Percentiles rank a stretch among this genome's conserved stretches.
These are phyloP conservation scores for Russula olivacea DNA, from an alignment of 768 basidiomycete genomes.

Conservation along the genomic window DNA sequence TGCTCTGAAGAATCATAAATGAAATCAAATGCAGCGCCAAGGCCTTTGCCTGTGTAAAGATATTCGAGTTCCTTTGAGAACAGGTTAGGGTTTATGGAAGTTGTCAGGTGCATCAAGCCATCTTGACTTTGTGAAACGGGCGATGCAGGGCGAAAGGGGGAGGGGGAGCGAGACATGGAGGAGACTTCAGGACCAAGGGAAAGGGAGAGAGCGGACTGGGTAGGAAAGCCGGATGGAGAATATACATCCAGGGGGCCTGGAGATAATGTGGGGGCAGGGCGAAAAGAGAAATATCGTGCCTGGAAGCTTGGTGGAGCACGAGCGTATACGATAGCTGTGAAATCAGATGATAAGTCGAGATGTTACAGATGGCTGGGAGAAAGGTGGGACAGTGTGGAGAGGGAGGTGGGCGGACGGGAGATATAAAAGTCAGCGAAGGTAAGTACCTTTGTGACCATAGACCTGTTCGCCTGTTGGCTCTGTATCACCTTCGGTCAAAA, in stretches of 20 bases:
- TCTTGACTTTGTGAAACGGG: slow-evolving; percentile 36
- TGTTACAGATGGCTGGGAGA: background rate
- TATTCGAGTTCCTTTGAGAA: slow-evolving; percentile 92
- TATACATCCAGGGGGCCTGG: slow-evolving; percentile 39
- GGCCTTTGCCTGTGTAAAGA: slow-evolving; percentile 87
- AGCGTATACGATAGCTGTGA: slow-evolving; percentile 84
- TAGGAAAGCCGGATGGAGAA: slow-evolving; percentile 43
- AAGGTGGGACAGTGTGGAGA: background rate
- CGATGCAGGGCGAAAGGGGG: slow-evolving; percentile 37
- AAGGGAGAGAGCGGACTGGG: slow-evolving; percentile 58
- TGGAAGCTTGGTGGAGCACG: slow-evolving; percentile 92
- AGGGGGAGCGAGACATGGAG: slow-evolving; percentile 40
- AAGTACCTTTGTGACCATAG: slow-evolving; percentile 92
- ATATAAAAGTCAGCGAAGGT: slow-evolving; percentile 4
- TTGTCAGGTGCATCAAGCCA: slow-evolving; percentile 54
- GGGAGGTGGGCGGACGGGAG: too few species aligned
- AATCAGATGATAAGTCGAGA: slow-evolving; percentile 6
- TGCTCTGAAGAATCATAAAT: slow-evolving; percentile 60
- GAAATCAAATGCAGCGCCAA: slow-evolving; percentile 84
- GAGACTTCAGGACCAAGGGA: slow-evolving; percentile 41
- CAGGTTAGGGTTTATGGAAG: slow-evolving; percentile 67
- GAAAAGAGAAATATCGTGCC: slow-evolving; percentile 78
- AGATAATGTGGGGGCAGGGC: slow-evolving; percentile 49
- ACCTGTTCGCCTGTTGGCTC: slow-evolving; percentile 47
- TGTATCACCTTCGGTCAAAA: slow-evolving; percentile 43